Percentiles rank a stretch among this genome's conserved stretches.
Conservation (phyloP, 257 asterid species). For the Solanum clarkiae region DNA sequence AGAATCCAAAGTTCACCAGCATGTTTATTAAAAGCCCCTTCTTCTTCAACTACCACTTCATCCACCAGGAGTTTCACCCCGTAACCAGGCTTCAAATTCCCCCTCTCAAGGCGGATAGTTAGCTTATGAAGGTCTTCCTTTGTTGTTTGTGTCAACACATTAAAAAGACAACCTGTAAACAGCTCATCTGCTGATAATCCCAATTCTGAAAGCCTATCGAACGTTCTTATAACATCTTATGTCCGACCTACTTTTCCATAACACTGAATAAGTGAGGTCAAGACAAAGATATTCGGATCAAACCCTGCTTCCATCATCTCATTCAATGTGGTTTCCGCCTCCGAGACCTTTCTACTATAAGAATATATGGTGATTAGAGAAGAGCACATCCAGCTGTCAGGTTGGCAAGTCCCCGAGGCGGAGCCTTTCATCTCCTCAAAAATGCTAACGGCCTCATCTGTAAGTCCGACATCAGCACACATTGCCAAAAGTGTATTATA, state of each 20-base stretch:
- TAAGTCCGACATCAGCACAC: slow-evolving; percentile 72
- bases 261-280: slow-evolving; percentile 83
- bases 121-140: slow-evolving; percentile 40
- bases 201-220: slow-evolving; percentile 35
- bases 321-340: slow-evolving; percentile 53
- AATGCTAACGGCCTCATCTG: slow-evolving; percentile 64
- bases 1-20: slow-evolving; percentile 38
- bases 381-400: slow-evolving; percentile 75
- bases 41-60: slow-evolving; percentile 5
- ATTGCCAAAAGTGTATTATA: slow-evolving; percentile 72
- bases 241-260: slow-evolving; percentile 70
- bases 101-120: slow-evolving; percentile 51
- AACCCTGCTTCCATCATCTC: slow-evolving; percentile 77
- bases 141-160: slow-evolving; percentile 49
- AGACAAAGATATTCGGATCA: slow-evolving; percentile 57
- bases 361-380: slow-evolving; percentile 65
- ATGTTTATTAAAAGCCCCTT: slow-evolving; percentile 13
- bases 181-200: slow-evolving; percentile 65
- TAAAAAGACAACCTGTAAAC: slow-evolving; percentile 74
- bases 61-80: slow-evolving; percentile 41
- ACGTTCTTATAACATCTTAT: slow-evolving; percentile 70
- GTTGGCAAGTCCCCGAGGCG: slow-evolving; percentile 32
- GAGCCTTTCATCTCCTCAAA: slow-evolving; percentile 63
- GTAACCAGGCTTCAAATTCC: slow-evolving; percentile 47
- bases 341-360: slow-evolving; percentile 70